Conservation (phyloP, 805 yeast species). For the Myxozyma lipomycoides region DNA sequence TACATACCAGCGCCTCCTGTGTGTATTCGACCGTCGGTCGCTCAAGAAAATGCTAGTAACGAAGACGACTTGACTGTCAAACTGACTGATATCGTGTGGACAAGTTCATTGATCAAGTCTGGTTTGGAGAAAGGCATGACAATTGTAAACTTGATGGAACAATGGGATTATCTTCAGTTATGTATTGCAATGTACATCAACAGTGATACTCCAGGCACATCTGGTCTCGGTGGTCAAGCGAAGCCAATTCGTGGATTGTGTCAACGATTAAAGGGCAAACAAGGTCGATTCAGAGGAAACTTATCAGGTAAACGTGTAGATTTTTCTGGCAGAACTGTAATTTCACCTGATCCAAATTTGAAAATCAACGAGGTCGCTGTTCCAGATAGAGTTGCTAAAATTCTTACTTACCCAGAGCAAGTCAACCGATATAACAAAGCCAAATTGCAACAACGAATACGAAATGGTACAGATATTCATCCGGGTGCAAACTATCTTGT, state of each 20-base stretch:
- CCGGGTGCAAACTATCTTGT: constrained; percentile 93
- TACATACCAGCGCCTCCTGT: constrained; percentile 98
- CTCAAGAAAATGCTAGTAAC: constrained; percentile 87
- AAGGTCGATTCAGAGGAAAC: constrained; percentile 98
- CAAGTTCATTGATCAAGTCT: constrained; percentile 87
- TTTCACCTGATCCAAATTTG: constrained; percentile 96
- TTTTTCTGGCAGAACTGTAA: constrained; percentile 96
- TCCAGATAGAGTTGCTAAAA: constrained; percentile 94
- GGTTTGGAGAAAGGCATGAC: constrained; percentile 95
- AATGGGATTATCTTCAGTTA: constrained; percentile 95
- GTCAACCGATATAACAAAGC: constrained; percentile 82
- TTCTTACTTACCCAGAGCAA: constrained; percentile 91
- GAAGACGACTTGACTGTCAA: constrained; percentile 97
- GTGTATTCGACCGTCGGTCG: constrained; percentile 96
- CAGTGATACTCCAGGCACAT: constrained; percentile 82
- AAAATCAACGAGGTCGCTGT: constrained; percentile 96
- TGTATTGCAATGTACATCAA: constrained; percentile 97
- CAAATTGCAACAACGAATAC: constrained; percentile 67
- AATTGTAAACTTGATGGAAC: constrained; percentile 91
- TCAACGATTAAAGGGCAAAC: constrained; percentile 96
- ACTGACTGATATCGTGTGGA: constrained; percentile 94
- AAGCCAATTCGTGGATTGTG: constrained; percentile 92
- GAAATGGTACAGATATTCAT: constrained; percentile 81
- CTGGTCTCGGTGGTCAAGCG: constrained; percentile 42
- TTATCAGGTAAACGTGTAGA: constrained; percentile 98